Evolutionary conservation across 345 rosid species (phyloP).

Genomic region (Lagerstroemia speciosa): DNA sequence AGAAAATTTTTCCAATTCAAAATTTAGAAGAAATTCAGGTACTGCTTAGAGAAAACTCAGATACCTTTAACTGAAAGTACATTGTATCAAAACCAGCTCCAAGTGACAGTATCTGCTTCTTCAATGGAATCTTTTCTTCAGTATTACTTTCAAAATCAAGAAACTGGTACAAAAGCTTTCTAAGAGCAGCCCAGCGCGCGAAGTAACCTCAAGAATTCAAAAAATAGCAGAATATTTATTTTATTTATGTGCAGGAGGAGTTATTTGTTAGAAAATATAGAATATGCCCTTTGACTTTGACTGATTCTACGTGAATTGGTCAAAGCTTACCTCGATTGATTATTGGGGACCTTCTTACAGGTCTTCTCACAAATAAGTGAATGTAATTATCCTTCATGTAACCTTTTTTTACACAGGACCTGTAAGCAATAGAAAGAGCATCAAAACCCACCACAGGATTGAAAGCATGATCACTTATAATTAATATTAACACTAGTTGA

Average conservation of each 20-base stretch:
- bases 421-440: constrained; percentile 15
- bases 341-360: constrained; percentile 87
- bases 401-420: constrained; percentile 85
- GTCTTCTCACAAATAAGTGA: constrained; percentile 73
- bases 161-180: constrained; percentile 76
- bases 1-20: background rate
- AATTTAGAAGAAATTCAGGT: background rate
- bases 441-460: background rate
- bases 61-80: constrained; percentile 79
- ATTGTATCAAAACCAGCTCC: constrained; percentile 97
- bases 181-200: constrained; percentile 93
- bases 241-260: background rate
- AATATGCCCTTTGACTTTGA: background rate
- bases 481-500: background rate
- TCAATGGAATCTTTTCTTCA: constrained; percentile 13
- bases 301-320: background rate
- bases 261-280: background rate
- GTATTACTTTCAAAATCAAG: constrained; percentile 36
- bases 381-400: constrained; percentile 88
- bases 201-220: constrained; percentile 48
- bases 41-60: constrained; percentile 8
- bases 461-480: background rate
- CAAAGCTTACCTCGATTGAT: constrained; percentile 70
- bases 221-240: background rate
- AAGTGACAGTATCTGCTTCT: constrained; percentile 85